phyloP scores from a whole-genome alignment of 805 yeast genomes.

The Saccharomyces mikatae region DNA sequence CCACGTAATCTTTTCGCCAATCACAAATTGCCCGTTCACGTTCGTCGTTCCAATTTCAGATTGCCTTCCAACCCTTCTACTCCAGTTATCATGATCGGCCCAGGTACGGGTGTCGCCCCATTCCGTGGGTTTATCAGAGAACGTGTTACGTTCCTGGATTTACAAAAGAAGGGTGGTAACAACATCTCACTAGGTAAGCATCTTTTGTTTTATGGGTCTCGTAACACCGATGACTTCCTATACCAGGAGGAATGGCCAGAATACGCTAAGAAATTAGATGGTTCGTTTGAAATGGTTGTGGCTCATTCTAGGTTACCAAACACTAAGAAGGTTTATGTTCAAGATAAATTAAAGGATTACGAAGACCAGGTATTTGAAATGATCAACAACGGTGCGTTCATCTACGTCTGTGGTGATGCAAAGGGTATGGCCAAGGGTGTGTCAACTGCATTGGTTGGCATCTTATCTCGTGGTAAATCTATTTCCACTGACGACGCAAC shows the following conservation, averaged over 20 bases:
- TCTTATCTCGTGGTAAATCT: conserved; percentile 56
- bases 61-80: conserved; percentile 76
- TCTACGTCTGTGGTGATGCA: conserved; percentile 97
- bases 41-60: conserved; percentile 91
- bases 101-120: conserved; percentile 98
- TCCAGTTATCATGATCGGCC: conserved; percentile 90
- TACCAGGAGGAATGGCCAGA: conserved; percentile 87
- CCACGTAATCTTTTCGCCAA: conserved; percentile 52
- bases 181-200: conserved; percentile 56
- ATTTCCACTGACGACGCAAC: conserved; percentile 60
- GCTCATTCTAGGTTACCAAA: conserved; percentile 78
- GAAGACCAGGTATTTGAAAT: conserved; percentile 34
- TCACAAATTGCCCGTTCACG: conserved; percentile 75
- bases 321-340: conserved; percentile 67
- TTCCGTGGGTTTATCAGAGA: conserved; percentile 93
- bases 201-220: conserved; percentile 78
- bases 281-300: conserved; percentile 58
- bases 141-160: conserved; percentile 49
- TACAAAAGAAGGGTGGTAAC: conserved; percentile 19
- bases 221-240: conserved; percentile 77
- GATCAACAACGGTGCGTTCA: conserved; percentile 70
- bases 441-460: conserved; percentile 54
- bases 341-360: conserved; percentile 57
- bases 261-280: conserved; percentile 53
- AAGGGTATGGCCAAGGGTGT: conserved; percentile 93